Evolutionary conservation across 106 monocot genomes (phyloP).

Genomic region (Dioscorea dumetorum): DNA sequence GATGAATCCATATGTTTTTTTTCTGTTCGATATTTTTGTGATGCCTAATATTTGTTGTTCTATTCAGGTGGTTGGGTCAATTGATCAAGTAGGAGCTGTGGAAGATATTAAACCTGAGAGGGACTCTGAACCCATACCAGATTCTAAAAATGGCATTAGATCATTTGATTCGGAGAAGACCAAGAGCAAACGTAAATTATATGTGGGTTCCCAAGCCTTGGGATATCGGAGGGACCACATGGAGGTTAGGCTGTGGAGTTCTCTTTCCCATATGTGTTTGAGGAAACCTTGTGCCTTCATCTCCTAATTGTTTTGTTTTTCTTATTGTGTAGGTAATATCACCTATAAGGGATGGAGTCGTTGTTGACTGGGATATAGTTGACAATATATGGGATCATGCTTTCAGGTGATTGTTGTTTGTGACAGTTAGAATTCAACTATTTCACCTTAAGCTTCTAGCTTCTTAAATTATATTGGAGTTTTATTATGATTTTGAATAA

Average conservation of each 20-base stretch:
- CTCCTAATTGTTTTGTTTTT: neutral
- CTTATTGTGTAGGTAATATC: constrained; percentile 66
- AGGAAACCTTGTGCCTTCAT: neutral
- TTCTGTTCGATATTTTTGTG: no score
- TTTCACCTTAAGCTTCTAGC: no score
- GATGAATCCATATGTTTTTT: no score
- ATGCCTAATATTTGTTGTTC: neutral
- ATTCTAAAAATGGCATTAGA: constrained; percentile 34
- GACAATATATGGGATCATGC: constrained; percentile 98
- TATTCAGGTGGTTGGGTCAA: constrained; percentile 73
- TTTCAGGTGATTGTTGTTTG: constrained; percentile 55
- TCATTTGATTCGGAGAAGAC: constrained; percentile 40
- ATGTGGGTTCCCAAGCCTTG: constrained; percentile 69
- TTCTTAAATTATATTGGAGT: no score
- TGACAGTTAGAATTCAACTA: no score
- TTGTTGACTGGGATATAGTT: constrained; percentile 95
- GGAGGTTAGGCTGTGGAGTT: constrained; percentile 40
- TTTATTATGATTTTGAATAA: no score
- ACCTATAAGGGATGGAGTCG: constrained; percentile 77
- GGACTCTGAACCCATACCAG: constrained; percentile 46
- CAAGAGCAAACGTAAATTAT: constrained; percentile 55
- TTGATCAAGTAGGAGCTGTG: constrained; percentile 47
- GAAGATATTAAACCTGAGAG: constrained; percentile 66
- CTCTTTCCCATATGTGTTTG: neutral
- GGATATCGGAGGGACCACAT: constrained; percentile 62